A percentile compares a stretch with the other conserved stretches of the same genome.
Conservation (phyloP, 179 eudicot genomes). For the Heliamphora pulchella region DNA sequence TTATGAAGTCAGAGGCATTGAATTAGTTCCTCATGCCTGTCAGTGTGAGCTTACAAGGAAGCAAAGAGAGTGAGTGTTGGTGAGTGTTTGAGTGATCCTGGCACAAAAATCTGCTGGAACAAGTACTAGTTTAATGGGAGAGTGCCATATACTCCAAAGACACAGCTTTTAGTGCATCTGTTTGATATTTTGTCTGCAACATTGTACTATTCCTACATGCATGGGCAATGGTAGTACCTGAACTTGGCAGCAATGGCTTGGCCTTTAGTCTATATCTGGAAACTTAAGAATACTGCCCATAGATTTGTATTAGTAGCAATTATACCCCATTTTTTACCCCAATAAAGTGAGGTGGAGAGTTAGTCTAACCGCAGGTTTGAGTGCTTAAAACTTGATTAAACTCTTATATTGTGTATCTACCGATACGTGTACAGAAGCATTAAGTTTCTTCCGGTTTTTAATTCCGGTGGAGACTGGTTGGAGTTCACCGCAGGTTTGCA, state of each 20-base stretch:
- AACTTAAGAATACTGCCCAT: neutral
- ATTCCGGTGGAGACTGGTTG: too few relatives aligned
- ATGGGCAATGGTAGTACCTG: neutral
- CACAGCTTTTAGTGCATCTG: neutral
- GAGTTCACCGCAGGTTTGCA: too few relatives aligned
- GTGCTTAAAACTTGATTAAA: neutral
- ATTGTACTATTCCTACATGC: neutral
- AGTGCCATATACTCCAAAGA: neutral
- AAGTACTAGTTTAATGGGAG: neutral
- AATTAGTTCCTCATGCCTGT: neutral
- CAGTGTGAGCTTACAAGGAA: neutral
- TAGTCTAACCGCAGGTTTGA: neutral
- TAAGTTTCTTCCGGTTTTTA: too few relatives aligned
- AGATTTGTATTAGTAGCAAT: neutral
- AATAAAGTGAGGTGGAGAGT: neutral
- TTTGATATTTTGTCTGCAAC: neutral
- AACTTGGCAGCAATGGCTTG: constrained; percentile 2
- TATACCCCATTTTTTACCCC: neutral
- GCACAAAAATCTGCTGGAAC: constrained; percentile 4
- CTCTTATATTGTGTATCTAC: neutral
- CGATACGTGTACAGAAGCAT: neutral
- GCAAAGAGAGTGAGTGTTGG: too few relatives aligned
- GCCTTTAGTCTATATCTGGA: neutral
- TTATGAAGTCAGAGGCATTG: neutral
- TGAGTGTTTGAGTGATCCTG: too few relatives aligned